These are phyloP conservation scores for Themeda triandra DNA, from an alignment of 176 grass and related monocot genomes.

Conservation along the genomic window DNA sequence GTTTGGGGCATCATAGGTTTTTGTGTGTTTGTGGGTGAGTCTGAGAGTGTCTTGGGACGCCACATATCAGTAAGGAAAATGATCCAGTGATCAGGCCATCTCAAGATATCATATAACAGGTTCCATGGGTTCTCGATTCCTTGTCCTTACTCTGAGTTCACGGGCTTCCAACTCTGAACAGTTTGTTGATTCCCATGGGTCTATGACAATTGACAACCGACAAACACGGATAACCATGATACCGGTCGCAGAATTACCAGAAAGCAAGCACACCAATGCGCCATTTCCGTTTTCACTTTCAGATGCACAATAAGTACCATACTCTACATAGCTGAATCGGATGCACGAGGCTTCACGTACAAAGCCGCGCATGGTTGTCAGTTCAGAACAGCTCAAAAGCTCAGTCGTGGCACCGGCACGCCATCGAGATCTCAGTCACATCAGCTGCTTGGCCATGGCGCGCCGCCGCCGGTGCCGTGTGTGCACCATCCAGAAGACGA, in stretches of 20 bases:
- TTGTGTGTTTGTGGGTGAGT: too few species aligned
- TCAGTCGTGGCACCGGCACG: neutral
- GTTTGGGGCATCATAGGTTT: neutral
- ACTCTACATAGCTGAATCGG: neutral
- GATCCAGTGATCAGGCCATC: neutral
- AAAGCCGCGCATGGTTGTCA: neutral
- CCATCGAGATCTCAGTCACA: neutral
- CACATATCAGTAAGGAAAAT: neutral
- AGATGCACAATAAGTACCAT: neutral
- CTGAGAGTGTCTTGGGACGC: too few species aligned
- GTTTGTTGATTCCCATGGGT: too few species aligned
- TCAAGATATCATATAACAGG: neutral
- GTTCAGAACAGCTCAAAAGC: neutral
- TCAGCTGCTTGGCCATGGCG: slow-evolving; percentile 29
- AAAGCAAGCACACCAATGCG: neutral
- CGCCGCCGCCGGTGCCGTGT: slow-evolving; percentile 64
- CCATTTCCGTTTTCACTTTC: neutral
- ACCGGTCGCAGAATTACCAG: neutral
- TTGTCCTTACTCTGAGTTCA: neutral
- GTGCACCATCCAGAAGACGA: slow-evolving; percentile 75
- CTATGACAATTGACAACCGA: too few species aligned
- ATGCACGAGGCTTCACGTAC: neutral
- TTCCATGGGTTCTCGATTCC: neutral
- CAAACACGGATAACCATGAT: neutral
- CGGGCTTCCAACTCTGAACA: neutral